A percentile compares a stretch with the other conserved stretches of the same genome.
Conservation (phyloP, 257 asterid species). For the Verbascum thapsus region DNA sequence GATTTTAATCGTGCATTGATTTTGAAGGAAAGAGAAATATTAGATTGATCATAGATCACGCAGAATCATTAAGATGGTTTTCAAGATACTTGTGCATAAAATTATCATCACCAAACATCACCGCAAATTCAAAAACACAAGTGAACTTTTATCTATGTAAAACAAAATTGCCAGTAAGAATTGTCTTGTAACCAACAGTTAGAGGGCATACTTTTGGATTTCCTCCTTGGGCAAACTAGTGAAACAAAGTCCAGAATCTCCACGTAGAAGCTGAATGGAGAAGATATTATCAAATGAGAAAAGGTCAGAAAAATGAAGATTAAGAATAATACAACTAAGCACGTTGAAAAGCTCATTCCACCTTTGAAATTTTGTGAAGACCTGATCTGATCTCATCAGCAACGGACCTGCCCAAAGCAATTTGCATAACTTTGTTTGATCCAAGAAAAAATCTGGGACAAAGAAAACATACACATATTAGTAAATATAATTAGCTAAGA, state of each 20-base stretch:
- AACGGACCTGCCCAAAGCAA: slow-evolving; percentile 73
- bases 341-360: slow-evolving; percentile 21
- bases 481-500: neutral
- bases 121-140: neutral
- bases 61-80: neutral
- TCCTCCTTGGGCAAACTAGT: slow-evolving; percentile 73
- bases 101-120: neutral
- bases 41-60: neutral
- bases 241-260: slow-evolving; percentile 75
- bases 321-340: neutral
- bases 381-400: slow-evolving; percentile 68
- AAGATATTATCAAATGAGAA: neutral
- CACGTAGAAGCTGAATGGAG: slow-evolving; percentile 57
- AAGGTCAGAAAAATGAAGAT: neutral
- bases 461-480: neutral
- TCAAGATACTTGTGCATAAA: no score
- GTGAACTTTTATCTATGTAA: neutral
- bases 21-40: no score
- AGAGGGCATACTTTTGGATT: slow-evolving; percentile 62
- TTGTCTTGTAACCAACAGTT: neutral
- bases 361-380: slow-evolving; percentile 77
- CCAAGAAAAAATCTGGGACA: slow-evolving; percentile 63
- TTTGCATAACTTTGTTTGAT: slow-evolving; percentile 88
- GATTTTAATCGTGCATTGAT: neutral
- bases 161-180: neutral